Percentiles rank a stretch among this genome's conserved stretches.
Conservation (phyloP, 352 stramenopile genomes). For the Elongisporangium senticosum region DNA sequence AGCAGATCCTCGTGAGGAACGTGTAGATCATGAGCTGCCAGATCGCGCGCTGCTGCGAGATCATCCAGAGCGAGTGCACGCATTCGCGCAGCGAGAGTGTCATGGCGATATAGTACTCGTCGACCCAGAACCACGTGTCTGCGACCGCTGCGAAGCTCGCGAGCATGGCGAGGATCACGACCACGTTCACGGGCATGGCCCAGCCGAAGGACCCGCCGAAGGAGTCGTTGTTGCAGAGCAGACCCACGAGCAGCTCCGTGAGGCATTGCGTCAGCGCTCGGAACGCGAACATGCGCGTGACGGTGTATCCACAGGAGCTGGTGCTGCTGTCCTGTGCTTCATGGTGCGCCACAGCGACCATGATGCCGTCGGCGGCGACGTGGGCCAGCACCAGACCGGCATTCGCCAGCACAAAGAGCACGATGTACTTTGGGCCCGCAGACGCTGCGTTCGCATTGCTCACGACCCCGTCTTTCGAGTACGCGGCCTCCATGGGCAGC, state of each 20-base stretch:
- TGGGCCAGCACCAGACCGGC: conserved; percentile 46
- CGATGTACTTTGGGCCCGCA: conserved; percentile 37
- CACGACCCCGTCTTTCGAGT: conserved; percentile 18
- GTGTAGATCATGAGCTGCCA: conserved; percentile 33
- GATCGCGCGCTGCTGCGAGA: conserved; percentile 32
- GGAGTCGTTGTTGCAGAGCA: conserved; percentile 48
- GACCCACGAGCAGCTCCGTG: conserved; percentile 32
- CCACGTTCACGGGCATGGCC: conserved; percentile 33
- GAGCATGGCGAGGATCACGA: conserved; percentile 34
- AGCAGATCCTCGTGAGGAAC: conserved; percentile 45
- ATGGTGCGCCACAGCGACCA: conserved; percentile 38
- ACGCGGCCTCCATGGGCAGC: conserved; percentile 29
- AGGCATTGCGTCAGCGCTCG: conserved; percentile 33
- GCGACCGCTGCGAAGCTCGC: conserved; percentile 12
- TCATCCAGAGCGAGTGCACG: conserved; percentile 19
- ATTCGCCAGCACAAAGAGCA: conserved; percentile 38
- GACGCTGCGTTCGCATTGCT: conserved; percentile 28
- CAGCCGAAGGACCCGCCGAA: conserved; percentile 53
- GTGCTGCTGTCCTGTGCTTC: neutral
- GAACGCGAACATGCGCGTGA: conserved; percentile 34
- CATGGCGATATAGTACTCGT: conserved; percentile 13
- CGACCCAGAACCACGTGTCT: conserved; percentile 33
- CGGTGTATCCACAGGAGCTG: conserved; percentile 12
- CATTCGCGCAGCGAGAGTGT: conserved; percentile 7
- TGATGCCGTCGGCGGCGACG: conserved; percentile 32